Conservation (phyloP, 2,329 filamentous ascomycete species). For the Botrytis galanthina region DNA sequence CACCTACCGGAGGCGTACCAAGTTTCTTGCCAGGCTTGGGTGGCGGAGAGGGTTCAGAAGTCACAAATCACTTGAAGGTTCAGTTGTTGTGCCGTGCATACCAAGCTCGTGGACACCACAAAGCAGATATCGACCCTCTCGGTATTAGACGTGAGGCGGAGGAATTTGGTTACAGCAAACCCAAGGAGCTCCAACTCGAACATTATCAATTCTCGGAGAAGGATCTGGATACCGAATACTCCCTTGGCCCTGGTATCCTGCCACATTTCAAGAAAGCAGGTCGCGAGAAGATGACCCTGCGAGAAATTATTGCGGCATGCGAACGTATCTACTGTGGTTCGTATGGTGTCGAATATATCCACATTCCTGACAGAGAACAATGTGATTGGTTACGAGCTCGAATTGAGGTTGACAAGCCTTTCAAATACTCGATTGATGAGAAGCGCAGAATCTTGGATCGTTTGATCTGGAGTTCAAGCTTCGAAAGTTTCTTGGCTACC, state of each 20-base stretch:
- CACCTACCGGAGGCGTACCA: conserved; percentile 74
- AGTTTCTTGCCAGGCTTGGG: conserved; percentile 68
- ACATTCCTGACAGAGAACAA: conserved; percentile 95
- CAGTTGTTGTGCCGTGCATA: conserved; percentile 96
- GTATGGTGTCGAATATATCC: conserved; percentile 98
- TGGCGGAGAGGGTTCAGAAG: conserved; percentile 69
- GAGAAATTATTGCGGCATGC: conserved; percentile 89
- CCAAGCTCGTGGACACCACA: conserved; percentile 96
- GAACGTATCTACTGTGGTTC: conserved; percentile 96
- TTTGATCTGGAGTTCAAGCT: conserved; percentile 97
- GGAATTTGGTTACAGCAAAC: conserved; percentile 81
- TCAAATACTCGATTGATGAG: conserved; percentile 97
- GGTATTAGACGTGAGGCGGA: conserved; percentile 85
- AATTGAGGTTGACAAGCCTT: conserved; percentile 88
- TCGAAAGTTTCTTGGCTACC: conserved; percentile 90
- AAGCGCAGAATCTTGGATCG: conserved; percentile 97
- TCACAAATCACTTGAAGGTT: conserved; percentile 96
- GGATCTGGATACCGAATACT: conserved; percentile 89
- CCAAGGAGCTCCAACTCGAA: conserved; percentile 88
- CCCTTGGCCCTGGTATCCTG: conserved; percentile 88
- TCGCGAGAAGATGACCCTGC: conserved; percentile 92
- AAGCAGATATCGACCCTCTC: conserved; percentile 94
- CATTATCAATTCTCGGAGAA: conserved; percentile 95
- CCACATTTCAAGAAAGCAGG: conserved; percentile 87
- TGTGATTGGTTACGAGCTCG: conserved; percentile 98